These are phyloP conservation scores for Trichoderma reesei DNA, from an alignment of 495 filamentous ascomycete species.

Conservation along the genomic window DNA sequence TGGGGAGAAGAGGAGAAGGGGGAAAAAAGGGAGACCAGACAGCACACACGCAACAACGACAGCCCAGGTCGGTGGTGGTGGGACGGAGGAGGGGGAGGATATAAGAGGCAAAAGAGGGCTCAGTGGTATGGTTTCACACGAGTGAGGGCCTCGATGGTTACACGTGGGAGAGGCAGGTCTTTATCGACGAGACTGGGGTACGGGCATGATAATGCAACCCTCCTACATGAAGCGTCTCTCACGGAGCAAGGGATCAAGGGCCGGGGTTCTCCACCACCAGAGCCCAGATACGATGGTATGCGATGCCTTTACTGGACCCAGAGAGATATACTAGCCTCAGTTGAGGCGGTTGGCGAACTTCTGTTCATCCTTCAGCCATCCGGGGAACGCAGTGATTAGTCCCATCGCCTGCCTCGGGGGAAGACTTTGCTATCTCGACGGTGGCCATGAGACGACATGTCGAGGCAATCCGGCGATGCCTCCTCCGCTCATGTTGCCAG, in stretches of 20 bases:
- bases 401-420: neutral
- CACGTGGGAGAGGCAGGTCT: conserved; percentile 1
- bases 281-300: neutral
- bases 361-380: conserved; percentile 8
- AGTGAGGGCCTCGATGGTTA: neutral
- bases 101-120: neutral
- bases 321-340: neutral
- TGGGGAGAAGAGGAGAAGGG: neutral
- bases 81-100: neutral
- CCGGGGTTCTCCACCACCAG: neutral
- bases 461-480: conserved; percentile 4
- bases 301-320: neutral
- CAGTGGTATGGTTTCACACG: neutral
- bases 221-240: neutral
- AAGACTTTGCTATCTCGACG: neutral
- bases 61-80: neutral
- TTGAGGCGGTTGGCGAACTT: neutral
- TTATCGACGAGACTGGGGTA: conserved; percentile 5
- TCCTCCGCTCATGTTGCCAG: too few species aligned
- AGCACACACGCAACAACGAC: neutral
- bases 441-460: neutral
- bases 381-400: neutral
- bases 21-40: neutral
- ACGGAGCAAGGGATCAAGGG: neutral
- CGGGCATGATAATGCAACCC: neutral